Percentiles rank a stretch among this genome's conserved stretches.
Evolutionary conservation across 2,329 filamentous ascomycete species (phyloP).

Genomic region (Cladosporium sphaerospermum): DNA sequence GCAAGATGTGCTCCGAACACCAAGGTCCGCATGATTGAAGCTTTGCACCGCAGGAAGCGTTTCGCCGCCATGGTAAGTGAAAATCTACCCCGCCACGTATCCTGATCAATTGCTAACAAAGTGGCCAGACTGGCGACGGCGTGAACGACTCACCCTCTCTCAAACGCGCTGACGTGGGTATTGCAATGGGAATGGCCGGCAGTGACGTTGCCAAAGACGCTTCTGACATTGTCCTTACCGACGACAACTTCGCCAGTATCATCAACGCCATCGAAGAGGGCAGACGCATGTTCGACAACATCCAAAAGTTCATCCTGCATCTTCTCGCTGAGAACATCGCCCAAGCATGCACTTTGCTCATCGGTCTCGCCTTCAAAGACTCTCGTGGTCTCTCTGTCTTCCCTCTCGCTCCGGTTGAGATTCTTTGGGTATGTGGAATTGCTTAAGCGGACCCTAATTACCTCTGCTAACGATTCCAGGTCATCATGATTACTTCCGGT

Average conservation of each 20-base stretch:
- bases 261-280: constrained; percentile 76
- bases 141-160: constrained; percentile 82
- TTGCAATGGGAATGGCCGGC: constrained; percentile 76
- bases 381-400: constrained; percentile 65
- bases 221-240: constrained; percentile 74
- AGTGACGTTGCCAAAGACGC: constrained; percentile 82
- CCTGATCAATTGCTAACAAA: not conserved
- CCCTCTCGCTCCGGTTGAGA: constrained; percentile 73
- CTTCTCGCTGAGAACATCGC: constrained; percentile 76
- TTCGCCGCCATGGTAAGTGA: constrained; percentile 68
- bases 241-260: constrained; percentile 84
- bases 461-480: constrained; percentile 37
- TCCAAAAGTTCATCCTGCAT: constrained; percentile 78
- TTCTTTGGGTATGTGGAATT: constrained; percentile 59
- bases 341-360: constrained; percentile 70
- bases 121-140: constrained; percentile 62
- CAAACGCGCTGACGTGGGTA: constrained; percentile 75
- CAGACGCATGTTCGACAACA: constrained; percentile 77
- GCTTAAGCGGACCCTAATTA: not conserved
- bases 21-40: constrained; percentile 87
- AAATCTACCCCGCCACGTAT: not conserved
- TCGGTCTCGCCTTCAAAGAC: constrained; percentile 75
- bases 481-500: constrained; percentile 87
- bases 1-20: constrained; percentile 79
- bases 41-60: constrained; percentile 66